phyloP scores from a whole-genome alignment of 208 protist species.

The Angomonas deanei region DNA sequence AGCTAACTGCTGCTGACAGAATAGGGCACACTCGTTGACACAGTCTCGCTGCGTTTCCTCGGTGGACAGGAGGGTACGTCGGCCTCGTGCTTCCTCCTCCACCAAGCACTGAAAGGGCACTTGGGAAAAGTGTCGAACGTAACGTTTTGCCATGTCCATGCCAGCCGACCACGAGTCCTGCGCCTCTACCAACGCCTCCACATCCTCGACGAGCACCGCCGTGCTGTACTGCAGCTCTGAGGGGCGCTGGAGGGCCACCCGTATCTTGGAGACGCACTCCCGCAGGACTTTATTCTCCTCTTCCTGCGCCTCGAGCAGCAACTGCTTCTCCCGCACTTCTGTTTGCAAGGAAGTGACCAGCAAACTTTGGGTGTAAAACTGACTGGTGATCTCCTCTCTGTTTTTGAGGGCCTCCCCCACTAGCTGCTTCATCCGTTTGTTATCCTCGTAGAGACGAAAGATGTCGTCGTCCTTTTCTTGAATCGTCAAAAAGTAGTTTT shows the following conservation, averaged over 20 bases:
- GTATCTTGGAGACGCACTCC: conserved; percentile 23
- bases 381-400: conserved; percentile 43
- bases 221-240: conserved; percentile 42
- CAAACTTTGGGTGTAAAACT: conserved; percentile 21
- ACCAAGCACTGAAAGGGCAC: conserved; percentile 7
- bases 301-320: conserved; percentile 43
- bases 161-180: conserved; percentile 13
- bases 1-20: background rate
- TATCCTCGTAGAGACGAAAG: conserved; percentile 63
- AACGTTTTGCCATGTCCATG: conserved; percentile 17
- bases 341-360: conserved; percentile 41
- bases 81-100: conserved; percentile 18
- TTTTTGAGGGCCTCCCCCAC: conserved; percentile 31
- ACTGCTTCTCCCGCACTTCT: conserved; percentile 47
- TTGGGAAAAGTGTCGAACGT: conserved; percentile 12
- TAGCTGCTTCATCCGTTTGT: conserved; percentile 57
- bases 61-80: conserved; percentile 4
- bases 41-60: conserved; percentile 1
- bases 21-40: background rate
- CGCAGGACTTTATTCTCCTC: conserved; percentile 23
- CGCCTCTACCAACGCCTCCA: conserved; percentile 22
- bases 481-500: conserved; percentile 65
- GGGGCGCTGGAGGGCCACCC: conserved; percentile 28
- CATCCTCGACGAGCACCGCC: conserved; percentile 32
- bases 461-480: conserved; percentile 73